These are phyloP conservation scores for Salix arbutifolia DNA, from an alignment of 345 rosid species.

Conservation along the genomic window DNA sequence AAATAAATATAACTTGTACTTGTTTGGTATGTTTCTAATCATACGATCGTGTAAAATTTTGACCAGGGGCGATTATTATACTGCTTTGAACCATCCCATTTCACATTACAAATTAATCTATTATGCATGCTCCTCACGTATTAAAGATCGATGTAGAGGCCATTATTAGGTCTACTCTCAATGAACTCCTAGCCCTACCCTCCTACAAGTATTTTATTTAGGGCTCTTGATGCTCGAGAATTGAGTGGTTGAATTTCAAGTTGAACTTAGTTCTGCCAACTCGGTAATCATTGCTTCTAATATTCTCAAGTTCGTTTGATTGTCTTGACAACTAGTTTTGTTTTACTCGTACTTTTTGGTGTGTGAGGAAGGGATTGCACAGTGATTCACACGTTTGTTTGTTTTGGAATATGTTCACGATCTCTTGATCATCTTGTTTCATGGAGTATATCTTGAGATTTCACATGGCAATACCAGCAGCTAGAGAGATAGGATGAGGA, in stretches of 20 bases:
- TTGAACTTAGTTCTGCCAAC: background rate
- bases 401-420: background rate
- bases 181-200: background rate
- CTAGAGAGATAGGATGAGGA: background rate
- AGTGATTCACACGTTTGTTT: background rate
- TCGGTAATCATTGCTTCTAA: background rate
- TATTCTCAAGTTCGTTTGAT: background rate
- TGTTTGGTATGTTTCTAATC: conserved; percentile 22
- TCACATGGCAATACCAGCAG: background rate
- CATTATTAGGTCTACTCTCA: conserved; percentile 16
- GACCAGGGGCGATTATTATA: conserved; percentile 12
- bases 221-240: background rate
- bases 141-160: conserved; percentile 2
- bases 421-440: background rate
- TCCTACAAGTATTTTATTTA: background rate
- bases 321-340: background rate
- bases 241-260: background rate
- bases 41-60: conserved; percentile 33
- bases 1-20: background rate
- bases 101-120: background rate
- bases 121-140: conserved; percentile 38
- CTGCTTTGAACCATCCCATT: conserved; percentile 4
- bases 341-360: background rate
- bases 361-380: background rate
- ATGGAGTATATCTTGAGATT: background rate